These are phyloP conservation scores for Castanea mollissima DNA, from an alignment of 306 rosid genomes.

Conservation along the genomic window DNA sequence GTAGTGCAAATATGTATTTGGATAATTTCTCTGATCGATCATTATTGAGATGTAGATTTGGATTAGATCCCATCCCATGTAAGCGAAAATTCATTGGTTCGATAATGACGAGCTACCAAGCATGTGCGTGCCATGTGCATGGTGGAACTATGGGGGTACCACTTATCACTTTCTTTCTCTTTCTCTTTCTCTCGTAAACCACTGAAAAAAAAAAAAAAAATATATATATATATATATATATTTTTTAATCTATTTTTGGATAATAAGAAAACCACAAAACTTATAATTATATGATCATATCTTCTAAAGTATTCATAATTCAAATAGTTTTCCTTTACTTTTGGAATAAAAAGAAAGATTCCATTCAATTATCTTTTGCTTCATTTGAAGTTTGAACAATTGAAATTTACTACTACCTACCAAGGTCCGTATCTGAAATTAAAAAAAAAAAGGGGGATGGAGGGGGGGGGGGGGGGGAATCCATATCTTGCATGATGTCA, in stretches of 20 bases:
- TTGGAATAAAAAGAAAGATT: background rate
- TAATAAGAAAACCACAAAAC: background rate
- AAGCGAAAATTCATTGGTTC: slow-evolving; percentile 24
- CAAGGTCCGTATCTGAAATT: too few species aligned
- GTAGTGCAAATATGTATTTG: background rate
- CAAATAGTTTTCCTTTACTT: background rate
- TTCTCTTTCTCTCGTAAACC: background rate
- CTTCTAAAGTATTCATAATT: too few species aligned
- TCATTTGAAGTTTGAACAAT: too few species aligned
- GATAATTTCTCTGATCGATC: slow-evolving; percentile 18
- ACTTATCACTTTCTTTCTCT: background rate
- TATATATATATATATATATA: background rate
- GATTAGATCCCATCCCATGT: slow-evolving; percentile 23
- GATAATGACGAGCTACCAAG: slow-evolving; percentile 34
- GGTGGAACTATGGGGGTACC: slow-evolving; percentile 26
- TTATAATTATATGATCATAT: background rate
- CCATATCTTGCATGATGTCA: too few species aligned
- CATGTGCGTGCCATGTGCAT: slow-evolving; percentile 52
- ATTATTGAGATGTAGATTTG: slow-evolving; percentile 3
- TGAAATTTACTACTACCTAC: too few species aligned
- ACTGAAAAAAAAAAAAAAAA: too few species aligned
- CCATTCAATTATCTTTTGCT: too few species aligned
- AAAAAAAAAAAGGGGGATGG: too few species aligned
- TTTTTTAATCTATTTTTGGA: background rate
- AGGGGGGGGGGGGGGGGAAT: too few species aligned